Evolutionary conservation across 306 rosid species (phyloP), one percentile per base, ranked within the genome.

Genomic region (Dalbergia cultrata): DNA sequence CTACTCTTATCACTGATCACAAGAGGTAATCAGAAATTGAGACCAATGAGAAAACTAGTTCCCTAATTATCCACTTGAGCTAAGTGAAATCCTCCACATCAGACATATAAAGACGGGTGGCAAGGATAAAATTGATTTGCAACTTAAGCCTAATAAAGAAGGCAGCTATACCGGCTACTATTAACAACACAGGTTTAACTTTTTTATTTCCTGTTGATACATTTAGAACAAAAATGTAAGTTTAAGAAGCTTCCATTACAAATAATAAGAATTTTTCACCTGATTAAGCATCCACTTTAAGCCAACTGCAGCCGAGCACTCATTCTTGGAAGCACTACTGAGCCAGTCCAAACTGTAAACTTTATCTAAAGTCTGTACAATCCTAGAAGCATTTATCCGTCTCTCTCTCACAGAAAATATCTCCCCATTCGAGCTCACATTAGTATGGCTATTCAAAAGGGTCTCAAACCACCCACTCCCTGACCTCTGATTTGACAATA

Each of bases 221-320:
- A 56, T 17, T 11, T 3, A 13, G 3, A 61, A 47, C 62, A 65
- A 12, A 62, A 31, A 34, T 16, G 60, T 37, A n/a, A 67, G 50
- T 31, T 39, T 19, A n/a, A 58, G 59, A 67, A 78, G 56, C 62
- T 66, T 13, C 47, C 2, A 43, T 43, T 43, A 43, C 5, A 37
- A 37, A 49, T 13, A 49, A 49, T 13, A 34, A 26, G 49, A 52
- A 35, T 9, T 69, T 44, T 53, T 88, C 10, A 95, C 99, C 97
- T 95, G 99, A 86, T 95, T 95, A 77, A 95, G 93, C 99, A 95
- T 95, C 99, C 99, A 95, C 96, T 95, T 95, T 77, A 95, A 93
- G 81, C 98, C 99, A 84, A 90, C 82, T 43, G 99, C 98, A 4
- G 98, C 97, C 14, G 97, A 85, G 84, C 99, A 95, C 71, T 95